phyloP scores from a whole-genome alignment of 2,329 filamentous ascomycete genomes.

The Ophiostoma sp. region DNA sequence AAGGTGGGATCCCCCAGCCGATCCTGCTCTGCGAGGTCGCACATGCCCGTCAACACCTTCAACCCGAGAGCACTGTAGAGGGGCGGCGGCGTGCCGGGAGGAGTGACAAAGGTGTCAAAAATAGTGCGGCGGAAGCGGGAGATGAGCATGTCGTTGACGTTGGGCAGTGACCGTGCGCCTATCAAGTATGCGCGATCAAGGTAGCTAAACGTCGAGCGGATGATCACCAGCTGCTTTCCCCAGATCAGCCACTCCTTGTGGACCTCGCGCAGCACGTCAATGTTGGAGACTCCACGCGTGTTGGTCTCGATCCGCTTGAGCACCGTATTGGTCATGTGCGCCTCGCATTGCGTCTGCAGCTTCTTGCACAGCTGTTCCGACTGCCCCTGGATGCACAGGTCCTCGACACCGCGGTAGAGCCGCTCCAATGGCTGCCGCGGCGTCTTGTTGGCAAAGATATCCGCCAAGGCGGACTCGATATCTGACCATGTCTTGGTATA shows the following conservation, averaged over 20 bases:
- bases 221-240: constrained; percentile 70
- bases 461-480: constrained; percentile 64
- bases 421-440: constrained; percentile 75
- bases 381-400: constrained; percentile 74
- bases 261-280: constrained; percentile 57
- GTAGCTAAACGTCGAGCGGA: constrained; percentile 89
- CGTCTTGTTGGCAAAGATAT: constrained; percentile 62
- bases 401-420: constrained; percentile 85
- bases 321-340: constrained; percentile 60
- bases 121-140: constrained; percentile 63
- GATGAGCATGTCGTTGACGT: constrained; percentile 77
- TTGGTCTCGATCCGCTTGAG: constrained; percentile 48
- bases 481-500: constrained; percentile 70
- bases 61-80: constrained; percentile 32
- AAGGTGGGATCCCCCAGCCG: constrained; percentile 54
- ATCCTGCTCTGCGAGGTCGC: constrained; percentile 68
- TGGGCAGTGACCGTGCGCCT: constrained; percentile 60
- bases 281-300: constrained; percentile 48
- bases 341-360: constrained; percentile 60
- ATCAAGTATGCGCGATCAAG: constrained; percentile 86
- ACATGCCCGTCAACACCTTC: constrained; percentile 55
- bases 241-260: constrained; percentile 65
- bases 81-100: constrained; percentile 11
- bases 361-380: constrained; percentile 62
- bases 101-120: constrained; percentile 35